Evolutionary conservation across 2,329 filamentous ascomycete genomes (phyloP).

Genomic region (Madurella fahalii): DNA sequence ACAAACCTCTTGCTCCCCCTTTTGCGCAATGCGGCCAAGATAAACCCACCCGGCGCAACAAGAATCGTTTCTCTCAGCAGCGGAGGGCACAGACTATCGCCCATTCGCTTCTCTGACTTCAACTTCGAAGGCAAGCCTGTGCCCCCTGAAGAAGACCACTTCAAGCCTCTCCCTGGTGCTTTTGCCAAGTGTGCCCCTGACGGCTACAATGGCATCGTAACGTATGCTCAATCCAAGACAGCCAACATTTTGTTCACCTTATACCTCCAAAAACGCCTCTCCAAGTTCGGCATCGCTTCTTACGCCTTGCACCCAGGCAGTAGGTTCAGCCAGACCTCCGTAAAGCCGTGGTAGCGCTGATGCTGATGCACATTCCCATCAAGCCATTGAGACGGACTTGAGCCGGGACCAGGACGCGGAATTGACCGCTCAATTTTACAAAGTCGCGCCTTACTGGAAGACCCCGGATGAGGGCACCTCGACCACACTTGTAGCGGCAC

Average conservation of each 20-base stretch:
- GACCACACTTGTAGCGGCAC: conserved; percentile 40
- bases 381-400: conserved; percentile 34
- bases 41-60: conserved; percentile 26
- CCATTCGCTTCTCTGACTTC: conserved; percentile 43
- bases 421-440: conserved; percentile 27
- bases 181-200: conserved; percentile 32
- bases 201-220: conserved; percentile 37
- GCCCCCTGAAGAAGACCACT: conserved; percentile 31
- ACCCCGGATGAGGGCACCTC: conserved; percentile 36
- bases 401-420: conserved; percentile 35
- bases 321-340: conserved; percentile 17
- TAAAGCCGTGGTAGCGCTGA: not conserved
- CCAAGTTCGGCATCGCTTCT: conserved; percentile 31
- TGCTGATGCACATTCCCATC: not conserved
- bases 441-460: conserved; percentile 33
- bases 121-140: conserved; percentile 40
- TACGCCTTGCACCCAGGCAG: conserved; percentile 43
- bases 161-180: conserved; percentile 27
- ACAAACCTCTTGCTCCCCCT: conserved; percentile 45
- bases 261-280: conserved; percentile 35
- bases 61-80: conserved; percentile 43
- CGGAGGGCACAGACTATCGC: conserved; percentile 38
- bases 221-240: conserved; percentile 50
- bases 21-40: conserved; percentile 35
- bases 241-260: conserved; percentile 46